Evolutionary conservation across 768 basidiomycete species (phyloP).

Genomic region (Tulasnella sp.): DNA sequence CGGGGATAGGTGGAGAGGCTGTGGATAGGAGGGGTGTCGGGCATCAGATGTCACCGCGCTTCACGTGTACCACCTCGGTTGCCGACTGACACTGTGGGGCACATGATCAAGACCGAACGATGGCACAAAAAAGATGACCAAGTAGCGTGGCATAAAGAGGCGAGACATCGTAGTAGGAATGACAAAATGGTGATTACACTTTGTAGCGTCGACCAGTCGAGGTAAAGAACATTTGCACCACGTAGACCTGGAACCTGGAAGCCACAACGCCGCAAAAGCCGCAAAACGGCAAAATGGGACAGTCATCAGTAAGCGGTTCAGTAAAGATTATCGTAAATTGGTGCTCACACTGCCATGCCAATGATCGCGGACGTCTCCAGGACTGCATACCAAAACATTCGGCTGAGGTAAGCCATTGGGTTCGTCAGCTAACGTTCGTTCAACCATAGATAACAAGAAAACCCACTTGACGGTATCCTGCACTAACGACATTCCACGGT

Average conservation of each 20-base stretch:
- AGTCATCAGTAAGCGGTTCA: constrained; percentile 13
- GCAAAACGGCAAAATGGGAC: background rate
- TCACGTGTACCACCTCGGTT: background rate
- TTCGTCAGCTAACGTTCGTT: constrained; percentile 21
- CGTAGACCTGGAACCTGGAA: constrained; percentile 79
- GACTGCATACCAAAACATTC: constrained; percentile 91
- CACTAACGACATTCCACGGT: constrained; percentile 88
- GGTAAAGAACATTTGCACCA: constrained; percentile 96
- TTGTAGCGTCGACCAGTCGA: constrained; percentile 85
- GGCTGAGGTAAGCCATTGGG: constrained; percentile 42
- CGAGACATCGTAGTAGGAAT: background rate
- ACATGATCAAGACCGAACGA: background rate
- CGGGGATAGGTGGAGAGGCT: background rate
- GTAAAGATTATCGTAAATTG: background rate
- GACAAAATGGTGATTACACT: constrained; percentile 48
- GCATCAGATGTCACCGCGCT: background rate
- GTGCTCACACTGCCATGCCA: constrained; percentile 78
- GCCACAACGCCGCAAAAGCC: no score
- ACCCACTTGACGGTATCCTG: constrained; percentile 80
- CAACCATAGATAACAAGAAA: background rate
- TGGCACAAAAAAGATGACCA: background rate
- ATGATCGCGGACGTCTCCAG: constrained; percentile 74
- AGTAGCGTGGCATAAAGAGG: background rate
- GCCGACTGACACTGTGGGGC: background rate
- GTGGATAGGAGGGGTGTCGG: background rate